Evolutionary conservation across 2,329 filamentous ascomycete genomes (phyloP), one percentile per base, ranked within the genome.

Genomic region (Fusarium sp.): DNA sequence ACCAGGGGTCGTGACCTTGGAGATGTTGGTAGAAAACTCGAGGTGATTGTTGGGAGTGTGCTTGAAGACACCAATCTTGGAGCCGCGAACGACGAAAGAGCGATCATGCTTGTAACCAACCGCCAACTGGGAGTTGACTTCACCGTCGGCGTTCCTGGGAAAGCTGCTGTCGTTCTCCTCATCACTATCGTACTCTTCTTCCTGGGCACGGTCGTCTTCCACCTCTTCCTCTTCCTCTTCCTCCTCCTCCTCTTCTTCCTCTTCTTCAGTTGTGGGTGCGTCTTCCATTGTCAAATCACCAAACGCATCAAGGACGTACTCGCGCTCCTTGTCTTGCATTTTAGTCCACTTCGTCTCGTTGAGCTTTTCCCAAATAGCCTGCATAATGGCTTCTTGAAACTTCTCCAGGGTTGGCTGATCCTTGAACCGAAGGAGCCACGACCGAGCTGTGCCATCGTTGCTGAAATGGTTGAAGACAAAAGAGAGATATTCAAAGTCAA

Each of bases 401-500:
- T 88, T 87, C 78, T 97, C 94, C 53, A 97, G 85, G 0, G 91
- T 90, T 20, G 89, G 83, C 72, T 94, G 92, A 71, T 97, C 92
- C 74, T 92, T 93, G 83, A 99, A 99, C 15, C 95, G 91, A 36
- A 99, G 84, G 15, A 99, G 87, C 95, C 96, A 99, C 1, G 96
- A 99, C 79, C 95, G 97, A 6, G 96, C 95, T 3, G 92, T 92
- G 3, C 95, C 94, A 79, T 98, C 93, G 36, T 91, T 87, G 15
- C 92, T 88, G 78, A 97, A 98, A 78, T 98, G 94, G 76, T 99
- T 99, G 87, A 99, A 99, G 76, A 99, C 98, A 78, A 98, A 98
- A 0, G 95, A 98, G n/a, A 97, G 86, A 75, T 95, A 98, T 79
- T 99, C 96, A 72, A 98, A 98, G 81, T 98, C 98, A 85, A 98